Base-by-base conservation (phyloP, 2,329 filamentous ascomycete species). In the Chlorencoelia australis region DNA sequence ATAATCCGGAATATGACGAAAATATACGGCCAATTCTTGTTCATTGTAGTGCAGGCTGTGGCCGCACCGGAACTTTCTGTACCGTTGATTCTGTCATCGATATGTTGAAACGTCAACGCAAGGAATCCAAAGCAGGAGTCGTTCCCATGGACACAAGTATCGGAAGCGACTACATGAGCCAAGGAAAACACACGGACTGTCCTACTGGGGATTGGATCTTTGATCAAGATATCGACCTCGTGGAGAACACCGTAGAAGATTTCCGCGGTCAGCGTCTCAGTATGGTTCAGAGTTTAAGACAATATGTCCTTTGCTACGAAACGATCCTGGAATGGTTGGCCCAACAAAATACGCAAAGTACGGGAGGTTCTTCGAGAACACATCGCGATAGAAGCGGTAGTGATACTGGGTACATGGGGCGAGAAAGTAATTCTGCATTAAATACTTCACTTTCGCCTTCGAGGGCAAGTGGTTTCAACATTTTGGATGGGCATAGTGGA, bases 241-340 rank as follows among this genome's bases (percentile, higher is more conserved):
- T 98, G 31, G 79, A 84, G 44, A 79, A 77, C 56, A 91, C 88
- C 0, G 89, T 98, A 1, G 82, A 91, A 50, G 87, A 95, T 51
- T 94, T 98, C 59, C 71, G 91, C 39, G 67, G 72, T 32, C 91
- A 98, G 63, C 69, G 91, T 46, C 63, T 95, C 14, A 95, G 87
- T 60, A 98, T 96, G 88, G 89, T 98, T 28, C 91, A 96, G 61
- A 95, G 82, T 52, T 64, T 96, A 40, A 71, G 85, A 42, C 91
- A 98, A 58, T 96, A 82, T 62, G 89, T 95, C 33, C 74, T 98
- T 21, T 98, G 91, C 59, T 98, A 98, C 59, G 91, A 98, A 64
- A 93, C 84, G 26, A 71, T 96, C 5, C 64, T 93, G 37, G 89
- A 96, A 60, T 98, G 89, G 87, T 60, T 91, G 18, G 66, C 68